phyloP scores from a whole-genome alignment of 257 asterid genomes.

The Pogostemon cablin region DNA sequence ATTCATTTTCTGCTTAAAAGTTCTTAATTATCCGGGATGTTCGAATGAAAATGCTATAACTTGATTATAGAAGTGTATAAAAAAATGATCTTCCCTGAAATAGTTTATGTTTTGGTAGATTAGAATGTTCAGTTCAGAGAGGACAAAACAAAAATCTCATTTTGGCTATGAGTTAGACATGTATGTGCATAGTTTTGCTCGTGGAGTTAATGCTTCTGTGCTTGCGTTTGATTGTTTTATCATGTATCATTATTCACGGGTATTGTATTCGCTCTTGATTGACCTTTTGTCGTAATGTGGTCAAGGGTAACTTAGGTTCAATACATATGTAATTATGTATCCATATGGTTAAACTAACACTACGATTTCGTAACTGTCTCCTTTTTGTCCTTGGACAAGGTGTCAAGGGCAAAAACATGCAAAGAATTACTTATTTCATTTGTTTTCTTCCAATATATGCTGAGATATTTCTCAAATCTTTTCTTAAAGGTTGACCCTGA shows the following conservation, averaged over 20 bases:
- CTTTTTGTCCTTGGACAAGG: background rate
- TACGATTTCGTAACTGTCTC: background rate
- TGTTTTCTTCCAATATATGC: constrained; percentile 21
- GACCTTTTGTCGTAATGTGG: background rate
- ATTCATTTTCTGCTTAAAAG: background rate
- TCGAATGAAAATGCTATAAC: background rate
- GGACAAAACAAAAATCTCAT: background rate
- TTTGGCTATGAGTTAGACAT: background rate
- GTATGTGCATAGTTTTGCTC: background rate
- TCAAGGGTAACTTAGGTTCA: background rate
- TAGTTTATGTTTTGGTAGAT: too few species aligned
- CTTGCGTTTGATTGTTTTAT: constrained; percentile 9
- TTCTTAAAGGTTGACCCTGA: constrained; percentile 80
- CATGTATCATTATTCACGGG: too few species aligned
- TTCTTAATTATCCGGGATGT: background rate
- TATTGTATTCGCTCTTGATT: background rate
- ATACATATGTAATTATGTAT: background rate
- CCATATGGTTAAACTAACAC: background rate
- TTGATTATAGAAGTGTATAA: background rate
- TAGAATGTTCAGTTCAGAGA: background rate
- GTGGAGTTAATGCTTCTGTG: background rate
- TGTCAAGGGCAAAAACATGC: background rate
- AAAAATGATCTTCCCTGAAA: background rate
- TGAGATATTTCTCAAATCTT: constrained; percentile 27
- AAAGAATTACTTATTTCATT: background rate